A percentile compares a stretch with the other conserved stretches of the same genome.
Evolutionary conservation across 2,329 filamentous ascomycete species (phyloP).

Genomic region (Exophiala viscosa): DNA sequence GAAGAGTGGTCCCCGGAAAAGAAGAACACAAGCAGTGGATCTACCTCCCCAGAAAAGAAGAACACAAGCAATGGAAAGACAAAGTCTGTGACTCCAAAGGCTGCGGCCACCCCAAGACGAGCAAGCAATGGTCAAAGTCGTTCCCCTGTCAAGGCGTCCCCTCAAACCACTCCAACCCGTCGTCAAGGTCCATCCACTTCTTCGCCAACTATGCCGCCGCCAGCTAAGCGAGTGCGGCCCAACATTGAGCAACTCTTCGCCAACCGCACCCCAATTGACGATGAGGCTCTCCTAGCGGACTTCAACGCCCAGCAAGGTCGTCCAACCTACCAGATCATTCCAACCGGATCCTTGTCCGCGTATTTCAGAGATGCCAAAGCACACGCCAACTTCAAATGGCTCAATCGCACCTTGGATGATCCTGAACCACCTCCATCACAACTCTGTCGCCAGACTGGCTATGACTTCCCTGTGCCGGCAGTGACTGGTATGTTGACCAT

Average conservation of each 20-base stretch:
- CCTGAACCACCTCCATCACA: slow-evolving; percentile 4
- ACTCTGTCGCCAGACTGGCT: slow-evolving; percentile 4
- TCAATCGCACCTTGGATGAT: not conserved
- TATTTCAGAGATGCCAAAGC: not conserved
- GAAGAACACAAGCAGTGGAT: too few relatives aligned
- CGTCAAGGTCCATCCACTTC: too few relatives aligned
- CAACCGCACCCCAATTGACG: not conserved
- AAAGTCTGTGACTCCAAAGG: too few relatives aligned
- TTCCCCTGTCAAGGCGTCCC: too few relatives aligned
- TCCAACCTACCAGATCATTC: not conserved
- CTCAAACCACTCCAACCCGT: too few relatives aligned
- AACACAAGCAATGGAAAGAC: too few relatives aligned
- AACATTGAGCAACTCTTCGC: not conserved
- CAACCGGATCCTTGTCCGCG: not conserved
- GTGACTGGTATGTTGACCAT: slow-evolving; percentile 7
- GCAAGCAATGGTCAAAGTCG: too few relatives aligned
- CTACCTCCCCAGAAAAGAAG: too few relatives aligned
- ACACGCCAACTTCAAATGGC: slow-evolving; percentile 4
- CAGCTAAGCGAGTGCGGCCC: not conserved
- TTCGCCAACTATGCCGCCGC: not conserved
- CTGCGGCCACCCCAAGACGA: too few relatives aligned
- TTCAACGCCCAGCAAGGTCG: not conserved
- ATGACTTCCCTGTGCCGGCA: slow-evolving; percentile 10
- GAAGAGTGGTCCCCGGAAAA: too few relatives aligned
- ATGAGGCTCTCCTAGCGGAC: not conserved